phyloP scores from a whole-genome alignment of 2,329 filamentous ascomycete genomes.

The Aspergillus fumigatiaffinis region DNA sequence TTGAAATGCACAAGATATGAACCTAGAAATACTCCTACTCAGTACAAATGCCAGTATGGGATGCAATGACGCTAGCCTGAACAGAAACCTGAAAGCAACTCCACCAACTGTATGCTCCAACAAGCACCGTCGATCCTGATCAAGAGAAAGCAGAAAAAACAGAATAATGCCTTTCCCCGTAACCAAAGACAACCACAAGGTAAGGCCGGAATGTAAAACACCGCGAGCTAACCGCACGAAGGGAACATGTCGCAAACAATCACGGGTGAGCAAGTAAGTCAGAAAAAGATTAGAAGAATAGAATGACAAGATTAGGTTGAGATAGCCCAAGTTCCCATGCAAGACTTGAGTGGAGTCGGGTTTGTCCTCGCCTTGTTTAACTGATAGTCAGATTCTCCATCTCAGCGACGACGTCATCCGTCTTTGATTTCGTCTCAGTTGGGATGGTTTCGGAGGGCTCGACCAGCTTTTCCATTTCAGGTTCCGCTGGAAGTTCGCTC shows the following conservation, averaged over 20 bases:
- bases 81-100: constrained; percentile 7
- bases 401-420: constrained; percentile 22
- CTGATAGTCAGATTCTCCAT: constrained; percentile 22
- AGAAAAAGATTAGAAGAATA: constrained; percentile 3
- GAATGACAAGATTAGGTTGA: neutral
- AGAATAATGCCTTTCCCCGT: constrained; percentile 4
- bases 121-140: constrained; percentile 8
- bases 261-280: neutral
- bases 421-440: constrained; percentile 8
- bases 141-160: constrained; percentile 2
- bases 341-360: neutral
- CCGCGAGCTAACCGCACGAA: neutral
- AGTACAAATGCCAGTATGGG: neutral
- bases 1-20: neutral
- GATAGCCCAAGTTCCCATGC: constrained; percentile 4
- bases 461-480: neutral
- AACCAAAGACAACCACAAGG: neutral
- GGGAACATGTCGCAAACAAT: neutral
- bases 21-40: neutral
- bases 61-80: neutral
- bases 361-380: constrained; percentile 7
- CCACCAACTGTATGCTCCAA: constrained; percentile 13
- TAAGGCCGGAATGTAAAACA: constrained; percentile 1
- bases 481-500: neutral
- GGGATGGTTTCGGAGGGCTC: neutral